Base-by-base conservation (phyloP, 495 filamentous ascomycete genomes). In the Wilcoxina mikolae region DNA sequence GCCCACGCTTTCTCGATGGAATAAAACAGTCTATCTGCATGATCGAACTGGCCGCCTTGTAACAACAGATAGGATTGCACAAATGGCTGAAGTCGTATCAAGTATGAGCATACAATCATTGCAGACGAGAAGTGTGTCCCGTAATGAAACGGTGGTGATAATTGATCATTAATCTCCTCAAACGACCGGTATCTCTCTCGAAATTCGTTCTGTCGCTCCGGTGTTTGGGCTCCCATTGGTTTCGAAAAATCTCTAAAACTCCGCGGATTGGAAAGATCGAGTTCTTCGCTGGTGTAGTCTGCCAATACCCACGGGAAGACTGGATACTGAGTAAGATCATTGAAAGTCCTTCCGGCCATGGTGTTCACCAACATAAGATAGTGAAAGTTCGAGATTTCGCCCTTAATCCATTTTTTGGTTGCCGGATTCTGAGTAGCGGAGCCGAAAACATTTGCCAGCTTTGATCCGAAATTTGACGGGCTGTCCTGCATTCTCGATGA, bases 321-420 rank as follows among this genome's bases (percentile, higher is more conserved):
- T 0, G 91, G 91, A 62, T 98, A 98, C 58, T 96, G 93, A 1
- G 91, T 98, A 9, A 98, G 72, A 67, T 98, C 91, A 63, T 98
- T 98, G 74, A 98, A 98, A 0, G 91, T 96, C 47, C 91, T 74
- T 27, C 91, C 91, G 18, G 91, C 91, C 75, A 96, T 86, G 4
- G 93, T 96, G 63, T 98, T 98, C 65, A 98, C 78, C 42, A 94
- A 76, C 93, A 98, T 96, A 25, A 98, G 76, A 67, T 98, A 98
- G 67, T 95, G 87, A 62, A 96, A 98, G 66, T 98, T 98, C 4
- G 93, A 96, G 7, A 95, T 85, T 61, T 96, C 93, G 4, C 91
- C 93, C 63, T 81, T 83, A 51, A 86, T 74, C 91, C 91, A 98
- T 72, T 82, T 84, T 31, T 81, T 81, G 57, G 93, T 96, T 42